Percentiles rank a stretch among this genome's conserved stretches.
phyloP scores from a whole-genome alignment of 805 yeast genomes.

The Teunomyces aglyptinius region DNA sequence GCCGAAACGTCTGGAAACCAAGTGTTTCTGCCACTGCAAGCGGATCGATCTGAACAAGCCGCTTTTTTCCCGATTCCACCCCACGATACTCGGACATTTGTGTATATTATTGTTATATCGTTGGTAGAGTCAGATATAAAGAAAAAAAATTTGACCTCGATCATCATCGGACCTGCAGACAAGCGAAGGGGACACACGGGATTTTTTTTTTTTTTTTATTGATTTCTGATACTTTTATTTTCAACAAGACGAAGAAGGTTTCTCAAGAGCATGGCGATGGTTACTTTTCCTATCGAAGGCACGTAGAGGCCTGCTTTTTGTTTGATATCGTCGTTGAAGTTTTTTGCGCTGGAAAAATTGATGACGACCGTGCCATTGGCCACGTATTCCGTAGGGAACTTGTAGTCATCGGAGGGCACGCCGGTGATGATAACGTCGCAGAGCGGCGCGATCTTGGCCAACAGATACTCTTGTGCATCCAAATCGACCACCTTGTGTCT shows the following conservation, averaged over 20 bases:
- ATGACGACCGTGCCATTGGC: constrained; percentile 88
- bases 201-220: too few species aligned
- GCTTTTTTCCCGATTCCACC: constrained; percentile 5
- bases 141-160: not conserved
- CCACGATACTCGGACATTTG: constrained; percentile 1
- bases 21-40: constrained; percentile 64
- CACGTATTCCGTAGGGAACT: constrained; percentile 79
- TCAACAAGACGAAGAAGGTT: constrained; percentile 80
- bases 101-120: not conserved
- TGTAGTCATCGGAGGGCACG: constrained; percentile 80
- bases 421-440: constrained; percentile 97
- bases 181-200: too few species aligned
- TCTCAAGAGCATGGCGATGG: constrained; percentile 90
- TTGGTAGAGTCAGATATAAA: not conserved
- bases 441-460: constrained; percentile 63
- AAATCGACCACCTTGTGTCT: constrained; percentile 71
- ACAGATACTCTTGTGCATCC: constrained; percentile 48
- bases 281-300: constrained; percentile 94
- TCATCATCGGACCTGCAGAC: constrained; percentile 1
- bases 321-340: constrained; percentile 81
- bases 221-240: constrained; percentile 45
- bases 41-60: constrained; percentile 43
- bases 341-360: constrained; percentile 86
- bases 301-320: constrained; percentile 86
- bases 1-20: constrained; percentile 71